phyloP scores from a whole-genome alignment of 2,329 filamentous ascomycete species.

The Diaporthe sp. region DNA sequence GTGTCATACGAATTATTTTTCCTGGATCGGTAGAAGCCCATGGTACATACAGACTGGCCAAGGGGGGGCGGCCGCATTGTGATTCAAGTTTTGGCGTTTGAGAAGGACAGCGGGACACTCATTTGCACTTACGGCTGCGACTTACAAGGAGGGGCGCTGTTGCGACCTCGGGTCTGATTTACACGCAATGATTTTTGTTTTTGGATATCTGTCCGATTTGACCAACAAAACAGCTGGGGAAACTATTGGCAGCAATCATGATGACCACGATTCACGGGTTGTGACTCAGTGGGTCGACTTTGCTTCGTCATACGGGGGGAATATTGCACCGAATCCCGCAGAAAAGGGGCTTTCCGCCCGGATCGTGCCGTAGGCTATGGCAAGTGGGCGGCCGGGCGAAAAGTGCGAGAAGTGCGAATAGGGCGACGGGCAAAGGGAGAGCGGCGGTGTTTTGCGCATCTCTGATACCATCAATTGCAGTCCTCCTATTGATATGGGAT shows the following conservation, averaged over 20 bases:
- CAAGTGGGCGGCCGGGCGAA: constrained; percentile 4
- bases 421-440: background rate
- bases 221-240: background rate
- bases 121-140: background rate
- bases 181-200: background rate
- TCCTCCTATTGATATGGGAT: background rate
- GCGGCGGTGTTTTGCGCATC: constrained; percentile 9
- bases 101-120: constrained; percentile 21
- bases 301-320: constrained; percentile 2
- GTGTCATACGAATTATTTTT: background rate
- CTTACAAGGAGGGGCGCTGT: constrained; percentile 1
- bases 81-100: constrained; percentile 1
- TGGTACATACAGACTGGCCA: constrained; percentile 11
- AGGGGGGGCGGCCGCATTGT: background rate
- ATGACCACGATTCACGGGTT: background rate
- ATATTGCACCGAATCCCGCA: constrained; percentile 16
- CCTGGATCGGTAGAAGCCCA: background rate
- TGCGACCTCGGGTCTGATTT: background rate
- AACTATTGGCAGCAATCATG: background rate
- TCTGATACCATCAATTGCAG: constrained; percentile 15
- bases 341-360: background rate
- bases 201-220: background rate
- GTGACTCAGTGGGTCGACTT: background rate
- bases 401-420: background rate
- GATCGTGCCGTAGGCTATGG: background rate